Evolutionary conservation across 768 basidiomycete species (phyloP).

Genomic region (Steccherinum ochraceum): DNA sequence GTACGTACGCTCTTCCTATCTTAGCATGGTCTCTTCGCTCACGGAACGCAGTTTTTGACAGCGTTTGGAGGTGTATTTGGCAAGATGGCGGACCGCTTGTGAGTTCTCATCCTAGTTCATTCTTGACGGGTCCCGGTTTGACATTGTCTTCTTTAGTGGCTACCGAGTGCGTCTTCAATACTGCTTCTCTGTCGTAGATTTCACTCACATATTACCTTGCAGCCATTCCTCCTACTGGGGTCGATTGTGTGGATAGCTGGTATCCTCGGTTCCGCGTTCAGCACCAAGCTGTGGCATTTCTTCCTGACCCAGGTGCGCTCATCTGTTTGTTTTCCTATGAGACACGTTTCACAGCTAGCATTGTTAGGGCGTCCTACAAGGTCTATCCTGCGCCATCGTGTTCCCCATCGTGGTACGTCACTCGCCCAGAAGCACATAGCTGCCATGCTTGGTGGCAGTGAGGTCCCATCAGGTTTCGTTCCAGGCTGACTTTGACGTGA

Average conservation of each 20-base stretch:
- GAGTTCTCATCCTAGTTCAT: slow-evolving; percentile 12
- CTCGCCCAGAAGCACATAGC: too few relatives aligned
- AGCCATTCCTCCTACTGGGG: slow-evolving; percentile 26
- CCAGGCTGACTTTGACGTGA: too few relatives aligned
- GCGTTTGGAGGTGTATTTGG: slow-evolving; percentile 22
- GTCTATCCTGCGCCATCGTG: slow-evolving; percentile 13
- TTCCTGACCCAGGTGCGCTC: slow-evolving; percentile 24
- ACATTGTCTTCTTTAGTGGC: slow-evolving; percentile 8
- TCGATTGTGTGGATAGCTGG: slow-evolving; percentile 21
- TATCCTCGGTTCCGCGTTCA: slow-evolving; percentile 25
- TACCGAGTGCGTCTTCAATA: slow-evolving; percentile 11
- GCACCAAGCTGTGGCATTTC: slow-evolving; percentile 25
- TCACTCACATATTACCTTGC: not conserved
- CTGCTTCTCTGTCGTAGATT: too few relatives aligned
- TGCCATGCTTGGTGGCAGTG: too few relatives aligned
- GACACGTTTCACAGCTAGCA: slow-evolving; percentile 13
- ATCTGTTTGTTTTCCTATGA: not conserved
- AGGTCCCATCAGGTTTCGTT: too few relatives aligned
- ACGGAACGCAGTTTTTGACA: slow-evolving; percentile 20
- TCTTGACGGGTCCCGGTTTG: too few relatives aligned
- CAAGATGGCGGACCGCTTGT: slow-evolving; percentile 27
- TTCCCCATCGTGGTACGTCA: slow-evolving; percentile 13
- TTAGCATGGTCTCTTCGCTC: not conserved
- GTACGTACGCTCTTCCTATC: slow-evolving; percentile 8
- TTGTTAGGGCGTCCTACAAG: slow-evolving; percentile 25